These are phyloP conservation scores for Cryptococcus sp. DNA, from an alignment of 1,284 basidiomycete genomes.

Conservation along the genomic window DNA sequence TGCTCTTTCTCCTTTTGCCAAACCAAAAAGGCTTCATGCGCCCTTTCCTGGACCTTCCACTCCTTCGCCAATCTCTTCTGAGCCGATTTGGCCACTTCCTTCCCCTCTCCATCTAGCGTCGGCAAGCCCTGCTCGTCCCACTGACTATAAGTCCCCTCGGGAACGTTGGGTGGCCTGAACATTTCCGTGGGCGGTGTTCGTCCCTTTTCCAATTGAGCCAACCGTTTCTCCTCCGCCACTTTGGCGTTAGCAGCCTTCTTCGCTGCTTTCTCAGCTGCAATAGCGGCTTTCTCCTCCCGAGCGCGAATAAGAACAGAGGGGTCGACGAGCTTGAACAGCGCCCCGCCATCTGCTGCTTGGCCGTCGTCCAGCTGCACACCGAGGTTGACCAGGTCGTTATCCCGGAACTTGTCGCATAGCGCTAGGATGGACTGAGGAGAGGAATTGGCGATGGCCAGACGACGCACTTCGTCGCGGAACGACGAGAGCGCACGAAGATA, in stretches of 20 bases:
- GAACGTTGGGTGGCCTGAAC: conserved; percentile 80
- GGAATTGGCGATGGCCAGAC: conserved; percentile 72
- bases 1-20: conserved; percentile 31
- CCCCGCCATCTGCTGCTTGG: conserved; percentile 86
- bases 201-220: conserved; percentile 84
- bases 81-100: conserved; percentile 80
- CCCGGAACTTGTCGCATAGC: conserved; percentile 86
- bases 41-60: conserved; percentile 72
- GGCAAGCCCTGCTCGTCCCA: conserved; percentile 89
- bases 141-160: conserved; percentile 67
- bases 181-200: conserved; percentile 72
- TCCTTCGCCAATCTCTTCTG: conserved; percentile 81
- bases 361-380: conserved; percentile 92
- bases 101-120: conserved; percentile 76
- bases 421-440: conserved; percentile 65
- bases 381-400: conserved; percentile 84
- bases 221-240: conserved; percentile 69
- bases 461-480: conserved; percentile 88
- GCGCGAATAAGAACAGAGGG: conserved; percentile 78
- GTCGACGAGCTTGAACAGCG: conserved; percentile 89
- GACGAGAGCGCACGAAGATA: conserved; percentile 82
- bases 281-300: conserved; percentile 85
- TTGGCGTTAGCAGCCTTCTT: conserved; percentile 76
- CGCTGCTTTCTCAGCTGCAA: conserved; percentile 72
- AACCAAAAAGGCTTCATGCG: conserved; percentile 67